Percentiles rank a stretch among this genome's conserved stretches.
phyloP scores from a whole-genome alignment of 2,329 filamentous ascomycete genomes.

The Elsinoe australis region DNA sequence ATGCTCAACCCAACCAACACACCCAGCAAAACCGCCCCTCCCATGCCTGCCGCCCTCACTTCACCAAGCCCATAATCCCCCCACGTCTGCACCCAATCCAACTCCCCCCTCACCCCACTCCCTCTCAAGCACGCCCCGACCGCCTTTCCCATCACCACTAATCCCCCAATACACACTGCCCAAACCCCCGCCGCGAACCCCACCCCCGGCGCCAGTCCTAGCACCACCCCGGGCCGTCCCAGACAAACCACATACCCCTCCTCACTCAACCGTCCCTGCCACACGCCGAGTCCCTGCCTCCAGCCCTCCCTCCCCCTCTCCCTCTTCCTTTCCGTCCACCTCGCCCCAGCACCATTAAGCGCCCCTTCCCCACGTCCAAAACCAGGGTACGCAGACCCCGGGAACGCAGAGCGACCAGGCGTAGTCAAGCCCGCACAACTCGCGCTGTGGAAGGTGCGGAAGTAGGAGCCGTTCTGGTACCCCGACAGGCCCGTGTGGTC shows the following conservation, averaged over 20 bases:
- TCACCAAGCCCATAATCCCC: background rate
- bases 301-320: conserved; percentile 18
- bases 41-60: background rate
- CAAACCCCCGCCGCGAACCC: conserved; percentile 8
- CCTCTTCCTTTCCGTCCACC: conserved; percentile 8
- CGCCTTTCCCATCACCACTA: background rate
- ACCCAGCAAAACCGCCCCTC: conserved; percentile 1
- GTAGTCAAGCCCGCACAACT: background rate
- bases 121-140: background rate
- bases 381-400: background rate
- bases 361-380: background rate
- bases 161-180: background rate
- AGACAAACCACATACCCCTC: background rate
- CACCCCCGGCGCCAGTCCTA: conserved; percentile 16
- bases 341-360: background rate
- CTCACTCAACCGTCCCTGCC: background rate
- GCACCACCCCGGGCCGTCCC: conserved; percentile 13
- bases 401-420: background rate
- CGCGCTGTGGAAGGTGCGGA: background rate
- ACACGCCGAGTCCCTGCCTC: conserved; percentile 16
- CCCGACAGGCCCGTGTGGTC: background rate
- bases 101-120: background rate
- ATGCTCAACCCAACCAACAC: background rate
- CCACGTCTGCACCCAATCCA: too few relatives aligned
- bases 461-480: conserved; percentile 10